These are phyloP conservation scores for Phaeosphaeria sp. DNA, from an alignment of 2,329 filamentous ascomycete species.

Conservation along the genomic window DNA sequence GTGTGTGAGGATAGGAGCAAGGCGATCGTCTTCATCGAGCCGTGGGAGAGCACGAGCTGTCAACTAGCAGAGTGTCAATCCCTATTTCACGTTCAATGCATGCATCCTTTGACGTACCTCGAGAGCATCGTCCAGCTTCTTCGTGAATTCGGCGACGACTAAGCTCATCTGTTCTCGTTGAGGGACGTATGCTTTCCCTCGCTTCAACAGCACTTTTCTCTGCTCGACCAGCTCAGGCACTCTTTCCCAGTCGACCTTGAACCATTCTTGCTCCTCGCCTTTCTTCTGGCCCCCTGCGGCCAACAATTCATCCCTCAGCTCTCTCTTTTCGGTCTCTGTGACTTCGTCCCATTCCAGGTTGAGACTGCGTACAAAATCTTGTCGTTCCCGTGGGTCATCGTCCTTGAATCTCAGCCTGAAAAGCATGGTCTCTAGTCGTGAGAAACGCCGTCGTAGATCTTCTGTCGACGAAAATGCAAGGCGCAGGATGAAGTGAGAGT, in stretches of 20 bases:
- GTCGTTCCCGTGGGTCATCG: slow-evolving; percentile 76
- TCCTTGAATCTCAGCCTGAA: slow-evolving; percentile 81
- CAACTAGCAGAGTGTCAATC: slow-evolving; percentile 58
- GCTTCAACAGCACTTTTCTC: slow-evolving; percentile 72
- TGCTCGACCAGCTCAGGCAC: slow-evolving; percentile 89
- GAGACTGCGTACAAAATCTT: slow-evolving; percentile 76
- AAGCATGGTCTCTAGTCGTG: slow-evolving; percentile 84
- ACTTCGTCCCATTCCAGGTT: slow-evolving; percentile 87
- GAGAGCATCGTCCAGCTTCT: slow-evolving; percentile 78
- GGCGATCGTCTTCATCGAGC: slow-evolving; percentile 93
- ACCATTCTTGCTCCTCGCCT: slow-evolving; percentile 84
- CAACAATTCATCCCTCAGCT: slow-evolving; percentile 65
- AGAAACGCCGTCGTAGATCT: slow-evolving; percentile 85
- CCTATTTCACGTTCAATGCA: neutral
- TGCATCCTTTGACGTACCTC: slow-evolving; percentile 63
- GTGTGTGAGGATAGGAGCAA: slow-evolving; percentile 76
- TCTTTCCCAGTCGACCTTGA: slow-evolving; percentile 94
- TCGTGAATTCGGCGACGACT: slow-evolving; percentile 85
- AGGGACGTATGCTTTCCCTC: slow-evolving; percentile 90
- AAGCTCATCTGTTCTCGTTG: slow-evolving; percentile 85
- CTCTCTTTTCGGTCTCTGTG: slow-evolving; percentile 77
- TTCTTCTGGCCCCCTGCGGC: slow-evolving; percentile 59
- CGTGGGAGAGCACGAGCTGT: slow-evolving; percentile 90
- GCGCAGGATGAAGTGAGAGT: slow-evolving; percentile 94
- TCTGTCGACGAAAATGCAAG: slow-evolving; percentile 92